Conservation (phyloP, 2,329 filamentous ascomycete genomes). For the Phialemoniopsis sp. region DNA sequence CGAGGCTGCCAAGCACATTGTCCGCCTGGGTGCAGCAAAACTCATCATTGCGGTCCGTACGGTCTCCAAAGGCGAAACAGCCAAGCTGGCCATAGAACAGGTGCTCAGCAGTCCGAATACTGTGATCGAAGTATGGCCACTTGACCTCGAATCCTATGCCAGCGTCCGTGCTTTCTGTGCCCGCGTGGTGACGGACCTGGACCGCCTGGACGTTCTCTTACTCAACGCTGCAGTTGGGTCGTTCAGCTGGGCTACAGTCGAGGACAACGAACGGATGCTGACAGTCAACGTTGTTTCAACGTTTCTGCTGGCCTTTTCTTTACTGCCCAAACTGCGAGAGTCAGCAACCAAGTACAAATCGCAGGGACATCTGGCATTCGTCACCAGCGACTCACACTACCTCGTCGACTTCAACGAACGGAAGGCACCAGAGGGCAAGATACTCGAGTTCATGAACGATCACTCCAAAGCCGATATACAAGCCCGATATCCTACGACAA, state of each 20-base stretch:
- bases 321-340: slow-evolving; percentile 46
- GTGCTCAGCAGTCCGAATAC: slow-evolving; percentile 12
- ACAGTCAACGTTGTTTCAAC: slow-evolving; percentile 51
- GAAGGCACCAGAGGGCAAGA: no score
- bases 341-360: slow-evolving; percentile 18
- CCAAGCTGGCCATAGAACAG: slow-evolving; percentile 25
- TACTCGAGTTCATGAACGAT: slow-evolving; percentile 25
- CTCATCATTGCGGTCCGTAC: slow-evolving; percentile 36
- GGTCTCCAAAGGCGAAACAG: slow-evolving; percentile 20
- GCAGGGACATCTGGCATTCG: no score
- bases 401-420: slow-evolving; percentile 16
- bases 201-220: slow-evolving; percentile 34
- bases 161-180: slow-evolving; percentile 35
- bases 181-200: slow-evolving; percentile 18
- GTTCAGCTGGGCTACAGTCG: slow-evolving; percentile 21
- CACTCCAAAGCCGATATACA: slow-evolving; percentile 17
- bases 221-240: slow-evolving; percentile 37
- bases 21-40: slow-evolving; percentile 23
- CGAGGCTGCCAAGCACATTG: slow-evolving; percentile 31
- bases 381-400: no score
- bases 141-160: slow-evolving; percentile 38
- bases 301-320: slow-evolving; percentile 40
- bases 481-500: slow-evolving; percentile 22
- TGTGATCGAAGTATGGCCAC: slow-evolving; percentile 36
- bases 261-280: slow-evolving; percentile 42